Conservation (phyloP, 441 rosid species). For the Sinapis alba region DNA sequence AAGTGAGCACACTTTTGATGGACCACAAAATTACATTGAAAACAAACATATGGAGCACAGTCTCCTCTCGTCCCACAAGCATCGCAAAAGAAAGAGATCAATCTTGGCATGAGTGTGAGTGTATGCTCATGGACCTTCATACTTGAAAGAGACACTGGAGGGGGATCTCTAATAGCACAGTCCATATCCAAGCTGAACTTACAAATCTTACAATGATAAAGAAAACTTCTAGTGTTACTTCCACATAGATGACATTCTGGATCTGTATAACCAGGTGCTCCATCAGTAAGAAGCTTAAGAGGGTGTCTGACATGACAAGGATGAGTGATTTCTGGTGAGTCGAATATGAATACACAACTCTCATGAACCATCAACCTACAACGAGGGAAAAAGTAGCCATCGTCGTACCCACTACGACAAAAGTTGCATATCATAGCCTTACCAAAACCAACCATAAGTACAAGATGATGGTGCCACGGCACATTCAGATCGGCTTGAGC, state of each 20-base stretch:
- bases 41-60: neutral
- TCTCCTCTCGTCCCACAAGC: constrained; percentile 19
- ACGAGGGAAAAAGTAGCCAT: constrained; percentile 1
- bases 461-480: constrained; percentile 24
- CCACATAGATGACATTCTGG: neutral
- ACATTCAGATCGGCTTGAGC: neutral
- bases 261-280: neutral
- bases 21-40: neutral
- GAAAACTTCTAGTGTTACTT: neutral
- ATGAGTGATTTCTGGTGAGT: neutral
- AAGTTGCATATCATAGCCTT: neutral
- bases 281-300: constrained; percentile 3
- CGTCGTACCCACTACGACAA: neutral
- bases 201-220: constrained; percentile 23
- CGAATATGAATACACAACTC: neutral
- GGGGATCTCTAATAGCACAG: neutral
- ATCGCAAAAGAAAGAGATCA: constrained; percentile 14
- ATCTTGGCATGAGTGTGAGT: constrained; percentile 3
- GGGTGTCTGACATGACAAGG: neutral
- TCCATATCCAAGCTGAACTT: neutral
- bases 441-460: neutral
- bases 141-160: neutral
- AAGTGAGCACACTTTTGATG: neutral
- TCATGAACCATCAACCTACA: constrained; percentile 10
- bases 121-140: constrained; percentile 22